Base-by-base conservation (phyloP, 2,329 filamentous ascomycete species). In the Blastomyces emzantsi region DNA sequence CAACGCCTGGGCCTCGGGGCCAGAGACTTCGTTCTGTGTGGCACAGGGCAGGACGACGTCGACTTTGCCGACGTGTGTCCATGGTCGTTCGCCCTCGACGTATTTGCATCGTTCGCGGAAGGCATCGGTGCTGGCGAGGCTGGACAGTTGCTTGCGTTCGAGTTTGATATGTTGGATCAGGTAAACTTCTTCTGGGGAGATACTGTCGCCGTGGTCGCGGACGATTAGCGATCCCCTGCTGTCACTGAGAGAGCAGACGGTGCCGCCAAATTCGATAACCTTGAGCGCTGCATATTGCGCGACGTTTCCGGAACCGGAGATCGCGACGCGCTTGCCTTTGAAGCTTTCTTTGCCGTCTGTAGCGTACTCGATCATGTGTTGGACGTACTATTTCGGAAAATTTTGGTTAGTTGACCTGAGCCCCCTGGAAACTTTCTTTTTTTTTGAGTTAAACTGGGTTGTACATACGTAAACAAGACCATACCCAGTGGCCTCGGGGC, bases 271-370 rank as follows among this genome's bases (percentile, higher is more conserved):
- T 84, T 97, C 92, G 72, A 97, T 94, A 75, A 88, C 87, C 82
- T 97, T 97, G 71, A 97, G 88, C 0, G 93, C 94, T 41, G 93
- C 93, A 81, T 94, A 97, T 82, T 97, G 94, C 41, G 94, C 94
- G 63, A 97, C 94, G 81, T 99, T 99, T 70, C 94, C 94, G 65
- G 93, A 97, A 67, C 94, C 94, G 55, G 94, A 97, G 78, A 99
- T 89, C 77, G 93, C 90, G 64, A 97, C 94, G 65, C 88, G 88
- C 86, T 97, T 97, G 80, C 92, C 93, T 67, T 85, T 79, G 82
- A 96, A 96, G 69, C 84, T 85, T 75, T 95, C 92, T 75, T 88
- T 87, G 77, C 90, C 91, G 66, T 81, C 80, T 28, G 83, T 83
- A 70, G 90, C 90, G 78, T 96, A 88, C 78, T 89, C 82, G 75